Evolutionary conservation across 2,329 filamentous ascomycete genomes (phyloP), one percentile per base, ranked within the genome.

Genomic region (Drechslera avenae): DNA sequence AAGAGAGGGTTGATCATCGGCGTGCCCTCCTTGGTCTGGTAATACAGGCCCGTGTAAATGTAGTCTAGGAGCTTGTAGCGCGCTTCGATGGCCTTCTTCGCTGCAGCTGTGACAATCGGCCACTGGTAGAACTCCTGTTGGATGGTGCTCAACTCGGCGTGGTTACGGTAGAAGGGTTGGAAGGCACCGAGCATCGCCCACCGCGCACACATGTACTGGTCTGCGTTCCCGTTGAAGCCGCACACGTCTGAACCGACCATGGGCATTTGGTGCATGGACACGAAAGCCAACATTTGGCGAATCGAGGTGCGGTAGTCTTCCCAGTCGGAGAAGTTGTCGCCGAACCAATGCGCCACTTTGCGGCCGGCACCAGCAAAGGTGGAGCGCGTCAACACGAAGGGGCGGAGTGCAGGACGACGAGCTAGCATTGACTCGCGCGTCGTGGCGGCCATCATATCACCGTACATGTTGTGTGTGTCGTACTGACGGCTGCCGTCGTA

Each of bases 11-110:
- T 85, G 46, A 91, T 75, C 56, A 86, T 77, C 0, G 89, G 88
- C 1, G 79, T 81, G 28, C 89, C 89, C 35, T 81, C 80, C 14
- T 77, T 64, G 23, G 79, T 81, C 68, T 89, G 83, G 49, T 76
- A 73, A 66, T 86, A 78, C 60, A 91, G 78, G 0, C 85, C 83
- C 1, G 89, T 91, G 77, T 93, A 92, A 52, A 90, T 79, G 74
- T 92, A 92, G 64, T 91, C 89, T 10, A 92, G 78, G n/a, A 92
- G 78, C 26, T 83, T 80, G 75, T 92, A 92, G n/a, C 89, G 82
- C 39, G 86, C 85, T 23, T 81, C 81, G 61, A 92, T 90, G 14
- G 85, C 87, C 51, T 83, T 86, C 47, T 81, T 81, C 0, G 87
- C 87, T 0, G 87, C 86, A 7, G 80, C 74, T 0, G 87, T 78